Evolutionary conservation across 2,329 filamentous ascomycete species (phyloP), one percentile per base, ranked within the genome.

Genomic region (Microcyclosporella mali): DNA sequence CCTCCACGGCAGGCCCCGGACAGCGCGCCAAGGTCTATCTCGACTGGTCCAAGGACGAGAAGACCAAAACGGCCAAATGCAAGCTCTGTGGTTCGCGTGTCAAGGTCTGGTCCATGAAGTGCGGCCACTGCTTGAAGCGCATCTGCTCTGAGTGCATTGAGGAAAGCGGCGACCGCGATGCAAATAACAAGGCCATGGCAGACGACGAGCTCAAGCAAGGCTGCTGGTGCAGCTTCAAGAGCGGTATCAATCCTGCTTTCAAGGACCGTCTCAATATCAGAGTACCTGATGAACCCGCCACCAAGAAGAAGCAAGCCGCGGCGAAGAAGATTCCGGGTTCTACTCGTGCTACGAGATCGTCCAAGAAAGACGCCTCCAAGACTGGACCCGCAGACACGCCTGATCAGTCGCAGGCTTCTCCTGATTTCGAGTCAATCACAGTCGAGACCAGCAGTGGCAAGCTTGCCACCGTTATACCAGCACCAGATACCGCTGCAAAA

Each of bases 31-130:
- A 41, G 29, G 39, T 41, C 29, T 19, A 41, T 32, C 51, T 45
- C 33, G 11, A 43, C 25, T 55, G 45, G 45, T 36, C 14, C 17
- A 44, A 44, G 30, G 47, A 51, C 41, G 31, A 21, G 19, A 46
- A 45, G 19, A 45, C 47, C 32, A 51, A 51, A 34, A 56, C 55
- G 9, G 43, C 43, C 27, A 56, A 56, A 33, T 57, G 55, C 46
- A 45, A 45, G 27, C 27, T 51, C 27, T 57, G 55, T 40, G 33
- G 37, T 25, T 14, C 44, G 25, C 43, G 45, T 8, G 41, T 53
- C 19, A 48, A 45, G 17, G 31, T 39, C n/a, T 54, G 45, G 39
- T 48, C 45, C 39, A 46, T 46, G 32, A 27, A 40, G 6, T 56
- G 54, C 40, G 33, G 33, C 8, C 34, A 36, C 9, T 54, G 52